Percentiles rank a stretch among this genome's conserved stretches.
These are phyloP conservation scores for Chaetomium cochliodes DNA, from an alignment of 495 filamentous ascomycete species.

Conservation along the genomic window DNA sequence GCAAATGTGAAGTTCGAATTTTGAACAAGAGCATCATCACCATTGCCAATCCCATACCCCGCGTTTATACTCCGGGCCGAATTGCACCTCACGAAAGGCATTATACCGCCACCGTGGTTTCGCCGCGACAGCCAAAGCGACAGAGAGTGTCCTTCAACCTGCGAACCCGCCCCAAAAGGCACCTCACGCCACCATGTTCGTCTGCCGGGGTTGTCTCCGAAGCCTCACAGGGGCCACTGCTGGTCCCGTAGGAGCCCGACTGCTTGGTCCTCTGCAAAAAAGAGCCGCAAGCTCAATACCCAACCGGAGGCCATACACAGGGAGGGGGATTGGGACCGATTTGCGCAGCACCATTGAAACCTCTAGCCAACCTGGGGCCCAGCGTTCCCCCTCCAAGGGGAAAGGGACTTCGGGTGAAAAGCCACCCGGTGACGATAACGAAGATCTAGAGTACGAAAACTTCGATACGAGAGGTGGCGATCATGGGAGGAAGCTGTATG, in stretches of 20 bases:
- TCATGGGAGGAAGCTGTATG: conserved; percentile 3
- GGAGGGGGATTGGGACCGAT: not conserved
- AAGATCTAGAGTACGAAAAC: conserved; percentile 12
- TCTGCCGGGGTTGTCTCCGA: conserved; percentile 41
- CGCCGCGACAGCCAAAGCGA: not conserved
- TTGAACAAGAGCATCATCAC: not conserved
- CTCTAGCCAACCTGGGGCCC: too few relatives aligned
- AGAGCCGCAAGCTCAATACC: not conserved
- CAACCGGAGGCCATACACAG: conserved; percentile 1
- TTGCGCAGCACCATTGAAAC: not conserved
- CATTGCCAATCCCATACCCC: not conserved
- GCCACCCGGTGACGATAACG: not conserved
- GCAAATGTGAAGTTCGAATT: not conserved
- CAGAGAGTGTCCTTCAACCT: not conserved
- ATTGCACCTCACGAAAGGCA: not conserved
- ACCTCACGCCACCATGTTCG: conserved; percentile 38
- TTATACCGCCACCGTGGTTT: not conserved
- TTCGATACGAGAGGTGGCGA: conserved; percentile 9
- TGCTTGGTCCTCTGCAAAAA: conserved; percentile 7
- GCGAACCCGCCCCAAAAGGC: not conserved
- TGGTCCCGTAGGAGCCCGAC: conserved; percentile 14
- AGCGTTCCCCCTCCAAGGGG: not conserved
- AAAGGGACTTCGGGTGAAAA: not conserved
- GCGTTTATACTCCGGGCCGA: too few relatives aligned
- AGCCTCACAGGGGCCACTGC: conserved; percentile 24